phyloP scores from a whole-genome alignment of 192 early-diverging fungal species.

The Endogone sp. region DNA sequence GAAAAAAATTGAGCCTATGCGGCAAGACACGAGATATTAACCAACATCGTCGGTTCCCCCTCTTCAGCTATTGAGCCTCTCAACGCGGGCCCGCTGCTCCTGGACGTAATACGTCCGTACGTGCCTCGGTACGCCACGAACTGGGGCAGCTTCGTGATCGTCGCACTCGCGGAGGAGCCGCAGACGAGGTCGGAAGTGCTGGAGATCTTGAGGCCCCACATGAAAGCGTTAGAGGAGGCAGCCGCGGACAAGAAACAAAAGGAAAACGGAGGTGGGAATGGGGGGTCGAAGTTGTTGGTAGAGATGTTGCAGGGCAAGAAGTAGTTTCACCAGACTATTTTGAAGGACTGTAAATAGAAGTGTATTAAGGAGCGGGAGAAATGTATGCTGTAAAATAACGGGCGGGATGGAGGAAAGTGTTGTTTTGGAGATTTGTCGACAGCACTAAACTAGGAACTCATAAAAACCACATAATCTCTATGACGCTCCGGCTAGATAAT shows the following conservation, averaged over 20 bases:
- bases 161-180: constrained; percentile 32
- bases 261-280: not conserved
- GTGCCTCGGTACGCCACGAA: constrained; percentile 32
- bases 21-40: constrained; percentile 5
- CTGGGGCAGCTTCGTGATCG: constrained; percentile 33
- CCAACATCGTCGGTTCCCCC: not conserved
- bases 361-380: not conserved
- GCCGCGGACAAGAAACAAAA: constrained; percentile 7
- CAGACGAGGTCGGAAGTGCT: constrained; percentile 16
- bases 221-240: constrained; percentile 43
- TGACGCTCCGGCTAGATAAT: too few relatives aligned
- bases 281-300: constrained; percentile 4
- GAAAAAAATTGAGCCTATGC: too few relatives aligned
- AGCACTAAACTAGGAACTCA: too few relatives aligned
- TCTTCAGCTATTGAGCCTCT: constrained; percentile 10
- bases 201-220: constrained; percentile 53
- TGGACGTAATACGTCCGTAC: constrained; percentile 22
- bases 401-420: too few relatives aligned
- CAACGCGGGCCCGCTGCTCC: constrained; percentile 26
- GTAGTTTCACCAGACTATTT: constrained; percentile 11
- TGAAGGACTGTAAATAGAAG: constrained; percentile 1
- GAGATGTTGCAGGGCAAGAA: constrained; percentile 14
- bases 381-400: not conserved
- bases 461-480: too few relatives aligned
- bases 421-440: too few relatives aligned